phyloP scores from a whole-genome alignment of 1,284 basidiomycete genomes.

The Sporisorium graminicola region DNA sequence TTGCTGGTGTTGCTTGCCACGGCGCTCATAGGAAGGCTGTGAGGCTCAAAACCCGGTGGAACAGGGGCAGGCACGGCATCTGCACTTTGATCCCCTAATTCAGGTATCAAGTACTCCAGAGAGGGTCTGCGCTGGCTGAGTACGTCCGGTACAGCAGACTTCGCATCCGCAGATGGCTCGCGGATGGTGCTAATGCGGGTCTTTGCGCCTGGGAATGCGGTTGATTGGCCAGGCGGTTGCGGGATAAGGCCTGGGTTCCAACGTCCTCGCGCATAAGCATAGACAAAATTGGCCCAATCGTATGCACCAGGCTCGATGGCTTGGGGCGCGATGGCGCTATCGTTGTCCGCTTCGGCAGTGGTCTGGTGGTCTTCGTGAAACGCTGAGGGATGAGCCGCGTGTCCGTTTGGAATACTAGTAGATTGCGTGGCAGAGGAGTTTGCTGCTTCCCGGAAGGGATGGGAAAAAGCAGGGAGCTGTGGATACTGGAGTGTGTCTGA shows the following conservation, averaged over 20 bases:
- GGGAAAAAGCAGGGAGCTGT: conserved; percentile 12
- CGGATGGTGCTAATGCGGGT: conserved; percentile 30
- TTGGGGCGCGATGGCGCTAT: not conserved
- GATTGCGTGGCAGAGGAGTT: not conserved
- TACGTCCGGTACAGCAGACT: not conserved
- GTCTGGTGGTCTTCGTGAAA: not conserved
- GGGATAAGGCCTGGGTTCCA: conserved; percentile 62
- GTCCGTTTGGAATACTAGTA: not conserved
- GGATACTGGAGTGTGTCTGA: not conserved
- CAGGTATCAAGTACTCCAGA: conserved; percentile 30
- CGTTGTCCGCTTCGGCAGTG: not conserved
- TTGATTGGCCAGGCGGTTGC: conserved; percentile 58
- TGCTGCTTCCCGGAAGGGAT: conserved; percentile 20
- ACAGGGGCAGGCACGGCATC: conserved; percentile 1
- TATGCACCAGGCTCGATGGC: conserved; percentile 47
- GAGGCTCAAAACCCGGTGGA: conserved; percentile 17
- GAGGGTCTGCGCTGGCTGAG: conserved; percentile 29
- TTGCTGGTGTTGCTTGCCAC: conserved; percentile 24
- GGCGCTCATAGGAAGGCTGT: conserved; percentile 36
- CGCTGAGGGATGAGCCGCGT: not conserved
- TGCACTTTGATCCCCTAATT: not conserved
- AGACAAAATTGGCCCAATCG: conserved; percentile 67
- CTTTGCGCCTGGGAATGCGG: conserved; percentile 29
- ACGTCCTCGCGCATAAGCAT: conserved; percentile 60
- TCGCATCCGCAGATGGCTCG: conserved; percentile 1